Percentiles rank a stretch among this genome's conserved stretches.
Conservation (phyloP, 2,329 filamentous ascomycete genomes). For the Penicillium rolfsii region DNA sequence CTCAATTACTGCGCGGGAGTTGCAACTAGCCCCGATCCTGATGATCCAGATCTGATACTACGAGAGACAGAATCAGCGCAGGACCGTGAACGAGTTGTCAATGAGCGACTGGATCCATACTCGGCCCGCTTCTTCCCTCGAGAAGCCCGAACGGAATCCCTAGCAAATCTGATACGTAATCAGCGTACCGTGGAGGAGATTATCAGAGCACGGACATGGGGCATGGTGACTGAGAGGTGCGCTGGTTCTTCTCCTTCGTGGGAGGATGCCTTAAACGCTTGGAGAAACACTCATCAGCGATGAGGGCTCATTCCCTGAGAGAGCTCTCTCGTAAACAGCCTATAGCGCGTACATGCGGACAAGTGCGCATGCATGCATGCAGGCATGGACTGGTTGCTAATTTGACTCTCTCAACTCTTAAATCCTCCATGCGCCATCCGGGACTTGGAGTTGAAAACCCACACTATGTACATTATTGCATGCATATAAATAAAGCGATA, state of each 20-base stretch:
- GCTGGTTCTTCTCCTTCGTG: conserved; percentile 61
- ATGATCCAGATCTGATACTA: conserved; percentile 76
- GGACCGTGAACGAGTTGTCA: conserved; percentile 72
- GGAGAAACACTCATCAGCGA: conserved; percentile 53
- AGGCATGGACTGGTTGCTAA: conserved; percentile 10
- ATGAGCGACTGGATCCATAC: conserved; percentile 92
- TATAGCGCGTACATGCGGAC: conserved; percentile 1
- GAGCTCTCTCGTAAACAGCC: neutral
- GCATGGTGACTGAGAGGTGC: conserved; percentile 75
- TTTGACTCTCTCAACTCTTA: conserved; percentile 1
- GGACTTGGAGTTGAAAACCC: neutral
- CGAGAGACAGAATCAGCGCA: conserved; percentile 71
- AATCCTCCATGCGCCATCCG: neutral
- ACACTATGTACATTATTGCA: conserved; percentile 18
- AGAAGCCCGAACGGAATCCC: conserved; percentile 77
- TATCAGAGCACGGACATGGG: conserved; percentile 80
- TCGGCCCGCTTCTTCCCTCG: conserved; percentile 74
- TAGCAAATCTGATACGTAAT: conserved; percentile 71
- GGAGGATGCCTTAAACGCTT: conserved; percentile 67
- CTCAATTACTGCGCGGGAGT: conserved; percentile 88
- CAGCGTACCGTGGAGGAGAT: conserved; percentile 76
- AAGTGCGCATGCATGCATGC: conserved; percentile 1
- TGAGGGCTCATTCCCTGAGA: conserved; percentile 8
- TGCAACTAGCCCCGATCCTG: conserved; percentile 81
- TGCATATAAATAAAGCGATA: conserved; percentile 13